Conservation (phyloP, 2,329 filamentous ascomycete species). For the Talaromyces sp. region DNA sequence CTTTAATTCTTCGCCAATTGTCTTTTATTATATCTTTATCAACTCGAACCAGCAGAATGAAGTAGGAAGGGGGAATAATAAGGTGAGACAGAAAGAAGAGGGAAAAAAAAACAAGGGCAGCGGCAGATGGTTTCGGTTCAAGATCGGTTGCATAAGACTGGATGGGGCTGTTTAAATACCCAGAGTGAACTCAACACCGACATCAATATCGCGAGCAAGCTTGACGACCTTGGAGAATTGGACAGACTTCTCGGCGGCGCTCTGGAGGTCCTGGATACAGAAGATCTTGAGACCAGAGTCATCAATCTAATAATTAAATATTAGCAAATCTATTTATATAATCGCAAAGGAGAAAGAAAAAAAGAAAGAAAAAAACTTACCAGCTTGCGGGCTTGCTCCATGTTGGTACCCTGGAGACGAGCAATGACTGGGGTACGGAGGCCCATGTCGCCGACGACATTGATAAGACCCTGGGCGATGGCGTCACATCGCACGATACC, state of each 20-base stretch:
- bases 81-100: neutral
- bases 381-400: constrained; percentile 83
- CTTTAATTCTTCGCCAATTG: neutral
- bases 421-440: constrained; percentile 95
- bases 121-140: neutral
- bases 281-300: constrained; percentile 99
- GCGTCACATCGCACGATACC: constrained; percentile 97
- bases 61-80: neutral
- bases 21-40: neutral
- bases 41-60: neutral
- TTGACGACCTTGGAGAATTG: constrained; percentile 99
- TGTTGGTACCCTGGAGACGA: constrained; percentile 96
- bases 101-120: neutral
- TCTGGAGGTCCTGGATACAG: constrained; percentile 97
- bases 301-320: constrained; percentile 59
- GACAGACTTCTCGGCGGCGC: constrained; percentile 93
- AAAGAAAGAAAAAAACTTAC: constrained; percentile 43
- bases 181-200: constrained; percentile 90
- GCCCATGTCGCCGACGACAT: constrained; percentile 90
- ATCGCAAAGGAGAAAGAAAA: neutral
- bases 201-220: constrained; percentile 95
- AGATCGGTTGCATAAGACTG: neutral
- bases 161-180: constrained; percentile 64
- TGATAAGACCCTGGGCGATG: constrained; percentile 93
- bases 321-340: neutral